These are phyloP conservation scores for Blastobotrys ciferrii DNA, from an alignment of 1,139 yeast species.

Conservation along the genomic window DNA sequence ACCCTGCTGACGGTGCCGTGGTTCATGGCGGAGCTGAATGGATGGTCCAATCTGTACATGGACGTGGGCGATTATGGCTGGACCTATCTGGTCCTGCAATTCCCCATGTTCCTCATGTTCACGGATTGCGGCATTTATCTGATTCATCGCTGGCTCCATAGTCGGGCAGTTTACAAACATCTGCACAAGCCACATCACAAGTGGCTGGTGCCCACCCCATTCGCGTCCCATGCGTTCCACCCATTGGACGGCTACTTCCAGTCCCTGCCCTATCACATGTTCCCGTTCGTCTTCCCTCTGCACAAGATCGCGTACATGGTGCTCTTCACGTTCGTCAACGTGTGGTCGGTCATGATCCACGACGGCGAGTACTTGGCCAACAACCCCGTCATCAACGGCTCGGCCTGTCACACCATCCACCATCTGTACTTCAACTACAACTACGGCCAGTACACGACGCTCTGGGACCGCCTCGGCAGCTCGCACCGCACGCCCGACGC, in stretches of 20 bases:
- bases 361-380: slow-evolving; percentile 94
- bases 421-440: slow-evolving; percentile 95
- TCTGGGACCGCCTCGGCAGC: slow-evolving; percentile 96
- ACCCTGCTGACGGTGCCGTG: slow-evolving; percentile 84
- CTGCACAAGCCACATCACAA: slow-evolving; percentile 99
- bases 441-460: slow-evolving; percentile 95
- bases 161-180: slow-evolving; percentile 80
- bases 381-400: slow-evolving; percentile 92
- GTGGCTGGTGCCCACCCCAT: slow-evolving; percentile 98
- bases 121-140: slow-evolving; percentile 91
- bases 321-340: slow-evolving; percentile 84
- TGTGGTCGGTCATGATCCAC: slow-evolving; percentile 98
- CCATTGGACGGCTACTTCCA: slow-evolving; percentile 95
- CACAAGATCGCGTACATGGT: slow-evolving; percentile 80
- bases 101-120: slow-evolving; percentile 79
- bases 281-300: slow-evolving; percentile 87
- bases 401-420: slow-evolving; percentile 97
- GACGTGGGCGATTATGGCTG: slow-evolving; percentile 64
- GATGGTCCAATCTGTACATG: slow-evolving; percentile 76
- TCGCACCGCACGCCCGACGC: slow-evolving; percentile 91
- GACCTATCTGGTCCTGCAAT: slow-evolving; percentile 60
- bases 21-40: slow-evolving; percentile 79
- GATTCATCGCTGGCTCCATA: slow-evolving; percentile 89
- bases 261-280: slow-evolving; percentile 88
- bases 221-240: slow-evolving; percentile 98